Evolutionary conservation across 306 rosid species (phyloP), one percentile per base, ranked within the genome.

Genomic region (Prunus mongolica): DNA sequence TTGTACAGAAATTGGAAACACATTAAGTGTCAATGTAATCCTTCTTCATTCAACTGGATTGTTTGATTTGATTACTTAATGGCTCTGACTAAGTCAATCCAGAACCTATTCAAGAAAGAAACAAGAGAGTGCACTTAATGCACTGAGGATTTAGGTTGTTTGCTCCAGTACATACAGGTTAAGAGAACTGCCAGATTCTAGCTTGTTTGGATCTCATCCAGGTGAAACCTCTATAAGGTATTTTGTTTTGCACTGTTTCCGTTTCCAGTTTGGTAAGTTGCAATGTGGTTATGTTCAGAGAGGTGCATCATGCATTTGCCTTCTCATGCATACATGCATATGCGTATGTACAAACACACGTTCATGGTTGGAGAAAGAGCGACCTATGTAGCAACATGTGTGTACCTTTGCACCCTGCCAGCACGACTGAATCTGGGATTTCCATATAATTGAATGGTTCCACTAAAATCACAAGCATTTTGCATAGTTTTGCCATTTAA

Each of bases 1-100:
- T 32, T 65, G 79, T 75, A 52, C 56, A 65, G 52, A 75, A 61
- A 19, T 6, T 64, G 71, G 51, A 51, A 45, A 22, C 65, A 45
- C 38, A 10, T 34, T 24, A 41, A 52, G 13, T 38, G 8, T 16
- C 54, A 49, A 25, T 55, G 12, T 41, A 34, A 68, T 65, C 24
- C 62, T 63, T 77, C 34, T 20, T 69, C 47, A 27, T 49, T 30
- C 30, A 41, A 12, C 41, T 34, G 28, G 10, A 50, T 69, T 27
- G 47, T 69, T 51, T 69, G 61, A 70, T 57, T 28, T 8, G 25
- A 27, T 18, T 18, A 30, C 9, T 15, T 50, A 50, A 70, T 52
- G 19, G 28, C 11, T 19, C 28, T 28, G 62, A 51, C 18, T 52
- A 18, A 19, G 52, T 28, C 12, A 50, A 34, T 70, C 1, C 47